Conservation (phyloP, 192 early-diverging fungal genomes). For the Coemansia sp. region DNA sequence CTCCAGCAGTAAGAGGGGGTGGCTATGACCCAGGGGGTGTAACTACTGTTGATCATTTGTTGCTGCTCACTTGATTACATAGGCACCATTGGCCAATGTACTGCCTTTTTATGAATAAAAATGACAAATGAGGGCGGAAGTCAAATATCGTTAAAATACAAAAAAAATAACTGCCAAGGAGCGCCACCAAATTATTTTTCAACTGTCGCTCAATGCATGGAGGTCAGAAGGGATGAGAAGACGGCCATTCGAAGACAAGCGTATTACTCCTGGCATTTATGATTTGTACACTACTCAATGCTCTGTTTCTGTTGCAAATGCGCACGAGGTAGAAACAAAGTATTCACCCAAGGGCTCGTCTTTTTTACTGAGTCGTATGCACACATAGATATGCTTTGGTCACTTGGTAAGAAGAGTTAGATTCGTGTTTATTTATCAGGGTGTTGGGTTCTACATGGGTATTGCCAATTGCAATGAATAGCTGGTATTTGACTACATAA, state of each 20-base stretch:
- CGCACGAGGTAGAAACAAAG: background rate
- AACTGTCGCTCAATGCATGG: slow-evolving; percentile 12
- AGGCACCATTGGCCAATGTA: background rate
- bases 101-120: background rate
- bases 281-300: background rate
- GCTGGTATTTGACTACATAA: too few relatives aligned
- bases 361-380: background rate
- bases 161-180: slow-evolving; percentile 2
- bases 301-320: background rate
- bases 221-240: slow-evolving; percentile 32
- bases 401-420: background rate
- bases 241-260: background rate
- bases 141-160: background rate
- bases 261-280: background rate
- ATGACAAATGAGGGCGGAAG: background rate
- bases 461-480: background rate
- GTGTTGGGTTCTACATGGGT: too few relatives aligned
- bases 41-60: background rate
- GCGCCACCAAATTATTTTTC: slow-evolving; percentile 16
- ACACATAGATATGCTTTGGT: background rate
- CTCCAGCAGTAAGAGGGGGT: background rate
- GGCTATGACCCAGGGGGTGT: background rate
- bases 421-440: background rate
- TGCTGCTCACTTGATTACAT: background rate
- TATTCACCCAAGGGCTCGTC: background rate